These are phyloP conservation scores for Microcyclosporella mali DNA, from an alignment of 2,329 filamentous ascomycete genomes.

Conservation along the genomic window DNA sequence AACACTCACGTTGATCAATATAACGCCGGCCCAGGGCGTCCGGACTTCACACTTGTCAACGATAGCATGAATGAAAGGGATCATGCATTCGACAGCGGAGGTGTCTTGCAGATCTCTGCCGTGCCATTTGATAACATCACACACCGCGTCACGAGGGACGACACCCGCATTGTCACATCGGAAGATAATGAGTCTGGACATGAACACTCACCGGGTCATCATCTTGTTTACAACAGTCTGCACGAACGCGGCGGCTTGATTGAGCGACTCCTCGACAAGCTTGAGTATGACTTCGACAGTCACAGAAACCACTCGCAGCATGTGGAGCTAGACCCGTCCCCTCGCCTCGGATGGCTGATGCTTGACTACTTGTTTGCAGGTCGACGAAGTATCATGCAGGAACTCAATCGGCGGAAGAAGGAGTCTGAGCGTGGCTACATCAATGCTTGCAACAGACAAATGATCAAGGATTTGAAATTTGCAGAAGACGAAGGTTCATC, in stretches of 20 bases:
- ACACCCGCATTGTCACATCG: slow-evolving; percentile 2
- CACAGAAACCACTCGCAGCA: background rate
- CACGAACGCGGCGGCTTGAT: slow-evolving; percentile 9
- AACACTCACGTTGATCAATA: slow-evolving; percentile 3
- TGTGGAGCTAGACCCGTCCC: slow-evolving; percentile 8
- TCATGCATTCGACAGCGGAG: slow-evolving; percentile 2
- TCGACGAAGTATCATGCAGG: slow-evolving; percentile 12
- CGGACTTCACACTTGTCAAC: background rate
- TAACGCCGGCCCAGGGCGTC: slow-evolving; percentile 8
- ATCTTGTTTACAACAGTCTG: slow-evolving; percentile 14
- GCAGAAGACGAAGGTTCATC: slow-evolving; percentile 1
- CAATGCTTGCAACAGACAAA: slow-evolving; percentile 4
- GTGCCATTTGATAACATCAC: slow-evolving; percentile 15
- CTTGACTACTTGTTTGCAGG: slow-evolving; percentile 20
- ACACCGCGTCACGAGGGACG: background rate
- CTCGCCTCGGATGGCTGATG: slow-evolving; percentile 14
- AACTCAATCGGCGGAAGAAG: slow-evolving; percentile 3
- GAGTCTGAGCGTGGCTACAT: slow-evolving; percentile 2
- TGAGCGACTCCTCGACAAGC: slow-evolving; percentile 11
- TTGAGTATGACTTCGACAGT: slow-evolving; percentile 12
- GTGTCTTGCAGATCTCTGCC: slow-evolving; percentile 9
- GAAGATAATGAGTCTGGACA: slow-evolving; percentile 5
- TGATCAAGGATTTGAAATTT: slow-evolving; percentile 8
- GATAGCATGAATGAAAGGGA: too few species aligned
- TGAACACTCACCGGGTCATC: slow-evolving; percentile 5